Evolutionary conservation across 768 basidiomycete species (phyloP).

Genomic region (Boletus eberwhitei): DNA sequence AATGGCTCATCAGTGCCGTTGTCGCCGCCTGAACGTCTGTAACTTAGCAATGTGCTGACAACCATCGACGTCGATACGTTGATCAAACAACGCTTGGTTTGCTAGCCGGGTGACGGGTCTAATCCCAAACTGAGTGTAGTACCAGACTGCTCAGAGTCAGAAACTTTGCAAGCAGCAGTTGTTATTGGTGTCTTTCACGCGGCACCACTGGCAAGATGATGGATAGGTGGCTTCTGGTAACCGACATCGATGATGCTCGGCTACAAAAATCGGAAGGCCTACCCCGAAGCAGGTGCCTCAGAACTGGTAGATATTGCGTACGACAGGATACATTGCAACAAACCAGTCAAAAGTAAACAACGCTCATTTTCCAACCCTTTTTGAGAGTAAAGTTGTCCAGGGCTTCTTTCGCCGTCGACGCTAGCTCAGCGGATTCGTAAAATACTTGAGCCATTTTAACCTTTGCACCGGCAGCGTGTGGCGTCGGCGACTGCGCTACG

Average conservation of each 20-base stretch:
- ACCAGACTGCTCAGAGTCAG: background rate
- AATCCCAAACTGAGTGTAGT: background rate
- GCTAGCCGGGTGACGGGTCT: background rate
- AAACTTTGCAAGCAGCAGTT: background rate
- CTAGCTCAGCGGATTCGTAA: constrained; percentile 74
- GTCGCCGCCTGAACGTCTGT: background rate
- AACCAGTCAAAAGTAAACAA: constrained; percentile 53
- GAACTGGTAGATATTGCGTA: constrained; percentile 5
- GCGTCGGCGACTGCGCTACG: constrained; percentile 65
- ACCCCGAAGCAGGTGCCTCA: constrained; percentile 41
- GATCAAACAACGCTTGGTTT: background rate
- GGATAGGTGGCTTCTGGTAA: background rate
- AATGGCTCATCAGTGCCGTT: background rate
- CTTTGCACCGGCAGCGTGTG: constrained; percentile 59
- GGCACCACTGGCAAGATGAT: background rate
- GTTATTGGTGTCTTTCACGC: background rate
- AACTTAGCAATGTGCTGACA: background rate
- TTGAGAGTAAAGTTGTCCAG: constrained; percentile 85
- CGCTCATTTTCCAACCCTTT: constrained; percentile 81
- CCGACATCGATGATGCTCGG: background rate
- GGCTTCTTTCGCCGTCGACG: constrained; percentile 74
- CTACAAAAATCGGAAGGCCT: background rate
- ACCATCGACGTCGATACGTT: background rate
- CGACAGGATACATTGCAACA: constrained; percentile 13
- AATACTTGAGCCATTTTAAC: constrained; percentile 79